These are phyloP conservation scores for Globisporangium irregulare DNA, from an alignment of 352 stramenopile genomes.

Conservation along the genomic window DNA sequence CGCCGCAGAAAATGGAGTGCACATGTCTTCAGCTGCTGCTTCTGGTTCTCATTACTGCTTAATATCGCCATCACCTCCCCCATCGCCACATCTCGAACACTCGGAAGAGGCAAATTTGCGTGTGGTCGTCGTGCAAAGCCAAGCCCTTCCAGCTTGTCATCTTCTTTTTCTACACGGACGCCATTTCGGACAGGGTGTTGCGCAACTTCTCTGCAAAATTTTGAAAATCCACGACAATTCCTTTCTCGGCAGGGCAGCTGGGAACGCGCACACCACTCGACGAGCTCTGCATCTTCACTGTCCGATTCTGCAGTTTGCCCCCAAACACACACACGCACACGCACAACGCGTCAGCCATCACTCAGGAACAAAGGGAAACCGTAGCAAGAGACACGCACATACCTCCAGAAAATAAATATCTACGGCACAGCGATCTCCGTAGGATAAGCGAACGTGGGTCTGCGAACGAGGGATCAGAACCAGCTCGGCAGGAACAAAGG, in stretches of 20 bases:
- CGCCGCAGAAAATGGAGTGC: background rate
- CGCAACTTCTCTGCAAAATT: conserved; percentile 84
- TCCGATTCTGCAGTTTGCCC: conserved; percentile 52
- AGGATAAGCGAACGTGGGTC: conserved; percentile 80
- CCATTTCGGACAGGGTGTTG: conserved; percentile 85
- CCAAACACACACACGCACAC: background rate
- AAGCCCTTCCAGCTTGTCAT: background rate
- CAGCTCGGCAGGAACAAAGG: conserved; percentile 78
- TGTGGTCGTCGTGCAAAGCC: too few relatives aligned
- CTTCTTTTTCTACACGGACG: conserved; percentile 47
- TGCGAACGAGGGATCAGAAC: conserved; percentile 84
- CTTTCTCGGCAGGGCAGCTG: conserved; percentile 71
- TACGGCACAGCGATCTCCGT: conserved; percentile 81
- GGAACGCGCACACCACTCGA: conserved; percentile 74
- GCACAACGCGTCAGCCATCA: background rate
- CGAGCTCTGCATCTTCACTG: conserved; percentile 81
- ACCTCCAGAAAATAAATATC: conserved; percentile 92
- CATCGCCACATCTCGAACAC: background rate
- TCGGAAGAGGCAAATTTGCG: background rate
- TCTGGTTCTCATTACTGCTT: background rate
- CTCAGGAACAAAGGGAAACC: background rate
- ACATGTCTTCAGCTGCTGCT: background rate
- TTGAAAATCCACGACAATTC: conserved; percentile 61
- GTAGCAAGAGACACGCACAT: background rate
- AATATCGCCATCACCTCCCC: background rate